Base-by-base conservation (phyloP, 2,329 filamentous ascomycete species). In the Nigrospora osmanthi region DNA sequence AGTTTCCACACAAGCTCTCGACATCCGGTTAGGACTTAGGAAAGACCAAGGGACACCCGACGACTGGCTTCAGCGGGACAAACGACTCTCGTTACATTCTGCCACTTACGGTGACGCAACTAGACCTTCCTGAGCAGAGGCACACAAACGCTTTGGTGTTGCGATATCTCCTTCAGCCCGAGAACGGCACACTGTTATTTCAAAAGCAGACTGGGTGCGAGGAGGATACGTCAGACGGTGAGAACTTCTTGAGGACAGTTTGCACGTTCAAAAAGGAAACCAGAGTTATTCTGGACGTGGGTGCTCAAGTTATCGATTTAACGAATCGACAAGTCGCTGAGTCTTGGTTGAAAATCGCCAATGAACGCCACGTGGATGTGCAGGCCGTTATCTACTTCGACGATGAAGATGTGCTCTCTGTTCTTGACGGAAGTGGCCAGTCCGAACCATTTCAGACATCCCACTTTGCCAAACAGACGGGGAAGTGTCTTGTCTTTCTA, bases 71-170 rank as follows among this genome's bases (percentile, higher is more conserved):
- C 54, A 85, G 80, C 43, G 83, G 84, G 0, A 89, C 84, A 0
- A 83, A 80, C 17, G 84, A 88, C 51, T 78, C 75, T 0, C 61
- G 70, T 11, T 64, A 70, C n/a, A 54, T 82, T 0, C 63, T 88
- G 0, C 83, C 84, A 0, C 53, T 83, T 0, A 62, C 53, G 0
- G 69, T 87, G 0, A 53, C 63, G 0, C 80, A 86, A 23, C 60
- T 75, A 0, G 78, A 87, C 32, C 63, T 83, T 0, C 53, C 61
- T 0, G 60, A 64, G 0, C 78, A 85, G 33, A 63, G 62, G 1
- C 79, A 85, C 41, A 89, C 84, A 0, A 87, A 87, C 50, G 83
- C 84, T 0, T 56, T 80, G 4, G 83, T 89, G 0, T 54, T 89
- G 0, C 64, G 72, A 1, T 67, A 81, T 47, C 57, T 89, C 0